These are phyloP conservation scores for Epichloe uncinata DNA, from an alignment of 2,329 filamentous ascomycete species.

Conservation along the genomic window DNA sequence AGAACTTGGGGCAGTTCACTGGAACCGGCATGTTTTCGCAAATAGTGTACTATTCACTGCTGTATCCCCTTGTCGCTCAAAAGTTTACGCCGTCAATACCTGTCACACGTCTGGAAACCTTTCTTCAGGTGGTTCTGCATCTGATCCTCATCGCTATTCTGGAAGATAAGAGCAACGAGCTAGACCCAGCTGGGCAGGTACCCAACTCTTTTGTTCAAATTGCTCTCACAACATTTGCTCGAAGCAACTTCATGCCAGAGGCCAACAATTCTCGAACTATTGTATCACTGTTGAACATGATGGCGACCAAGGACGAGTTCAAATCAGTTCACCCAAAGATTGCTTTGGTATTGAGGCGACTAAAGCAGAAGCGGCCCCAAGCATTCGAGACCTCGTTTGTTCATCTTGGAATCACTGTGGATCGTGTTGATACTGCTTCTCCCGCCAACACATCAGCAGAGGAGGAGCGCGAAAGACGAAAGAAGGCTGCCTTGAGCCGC, in stretches of 20 bases:
- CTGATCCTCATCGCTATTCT: constrained; percentile 72
- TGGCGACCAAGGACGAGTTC: constrained; percentile 58
- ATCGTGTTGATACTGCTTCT: constrained; percentile 69
- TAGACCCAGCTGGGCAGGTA: constrained; percentile 31
- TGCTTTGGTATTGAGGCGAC: constrained; percentile 64
- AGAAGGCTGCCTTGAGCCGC: constrained; percentile 76
- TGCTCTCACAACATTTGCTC: constrained; percentile 51
- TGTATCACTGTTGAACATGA: constrained; percentile 47
- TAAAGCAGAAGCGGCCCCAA: constrained; percentile 69
- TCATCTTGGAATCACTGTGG: constrained; percentile 52
- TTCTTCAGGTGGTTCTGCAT: constrained; percentile 83
- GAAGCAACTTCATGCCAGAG: constrained; percentile 46
- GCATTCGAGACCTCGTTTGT: constrained; percentile 58
- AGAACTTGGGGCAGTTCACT: constrained; percentile 65
- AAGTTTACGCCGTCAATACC: constrained; percentile 62
- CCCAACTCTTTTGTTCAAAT: constrained; percentile 58
- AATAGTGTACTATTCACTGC: constrained; percentile 74
- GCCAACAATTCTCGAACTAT: constrained; percentile 47
- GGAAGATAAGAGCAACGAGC: constrained; percentile 58
- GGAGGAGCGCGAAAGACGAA: constrained; percentile 70
- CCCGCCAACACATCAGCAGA: constrained; percentile 57
- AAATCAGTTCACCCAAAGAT: constrained; percentile 78
- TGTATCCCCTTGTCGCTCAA: constrained; percentile 62
- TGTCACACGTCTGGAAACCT: constrained; percentile 73
- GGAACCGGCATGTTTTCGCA: constrained; percentile 77